These are phyloP conservation scores for Isabelozyma pseudorhagii DNA, from an alignment of 805 yeast species.

Conservation along the genomic window DNA sequence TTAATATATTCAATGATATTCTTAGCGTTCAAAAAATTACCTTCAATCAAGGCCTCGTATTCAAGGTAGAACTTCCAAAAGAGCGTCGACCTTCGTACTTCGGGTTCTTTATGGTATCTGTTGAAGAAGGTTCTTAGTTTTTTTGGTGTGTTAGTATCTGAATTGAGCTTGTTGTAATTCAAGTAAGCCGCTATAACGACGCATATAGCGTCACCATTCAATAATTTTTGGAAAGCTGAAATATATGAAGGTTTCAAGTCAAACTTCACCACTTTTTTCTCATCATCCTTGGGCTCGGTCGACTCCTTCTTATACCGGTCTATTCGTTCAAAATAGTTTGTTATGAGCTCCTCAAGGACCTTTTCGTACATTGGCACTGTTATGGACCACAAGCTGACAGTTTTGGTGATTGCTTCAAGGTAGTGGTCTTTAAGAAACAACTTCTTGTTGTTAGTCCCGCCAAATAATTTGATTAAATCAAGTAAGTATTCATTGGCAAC, in stretches of 20 bases:
- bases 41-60: conserved; percentile 42
- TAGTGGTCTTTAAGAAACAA: conserved; percentile 16
- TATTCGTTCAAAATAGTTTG: conserved; percentile 13
- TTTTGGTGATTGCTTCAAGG: conserved; percentile 8
- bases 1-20: conserved; percentile 46
- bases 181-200: conserved; percentile 34
- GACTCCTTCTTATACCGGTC: conserved; percentile 8
- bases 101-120: conserved; percentile 18
- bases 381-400: conserved; percentile 9
- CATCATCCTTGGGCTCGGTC: neutral
- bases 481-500: conserved; percentile 24
- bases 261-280: conserved; percentile 2
- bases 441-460: conserved; percentile 10
- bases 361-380: conserved; percentile 9
- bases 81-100: conserved; percentile 36
- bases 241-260: conserved; percentile 8
- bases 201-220: conserved; percentile 42
- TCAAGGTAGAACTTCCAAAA: conserved; percentile 61
- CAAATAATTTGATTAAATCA: conserved; percentile 19
- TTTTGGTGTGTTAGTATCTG: neutral
- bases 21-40: conserved; percentile 44
- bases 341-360: conserved; percentile 15
- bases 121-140: conserved; percentile 27
- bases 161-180: conserved; percentile 21
- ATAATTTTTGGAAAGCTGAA: conserved; percentile 20